Base-by-base conservation (phyloP, 2,329 filamentous ascomycete species). In the Paecilomyces formosus region DNA sequence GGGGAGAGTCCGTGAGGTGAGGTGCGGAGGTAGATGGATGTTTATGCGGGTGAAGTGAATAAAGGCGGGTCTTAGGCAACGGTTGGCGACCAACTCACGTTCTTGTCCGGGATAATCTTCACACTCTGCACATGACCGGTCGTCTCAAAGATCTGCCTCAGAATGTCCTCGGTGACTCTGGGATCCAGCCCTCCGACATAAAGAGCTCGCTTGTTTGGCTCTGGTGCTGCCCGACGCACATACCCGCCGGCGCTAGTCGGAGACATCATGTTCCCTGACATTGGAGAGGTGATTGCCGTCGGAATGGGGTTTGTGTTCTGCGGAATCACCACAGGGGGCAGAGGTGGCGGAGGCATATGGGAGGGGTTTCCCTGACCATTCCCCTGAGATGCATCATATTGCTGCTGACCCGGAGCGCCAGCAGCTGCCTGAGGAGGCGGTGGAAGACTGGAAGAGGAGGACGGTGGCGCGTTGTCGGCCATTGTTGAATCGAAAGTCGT, bases 41-140 rank as follows among this genome's bases (percentile, higher is more conserved):
- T 28, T 28, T 33, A 28, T 55, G 22, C 31, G 49, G 12, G 28
- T 15, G 54, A 53, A 49, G 39, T 49, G 26, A 45, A 56, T 31
- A 28, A 31, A 54, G 49, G 56, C 51, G 55, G 22, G 45, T n/a
- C 21, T 56, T 26, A 30, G 39, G 39, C 24, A 18, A 51, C n/a
- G 28, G 55, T 13, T 28, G n/a, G 8, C n/a, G 5, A 12, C 54
- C 26, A 62, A 86, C 91, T 84, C 80, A 96, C 92, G 78, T 97
- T 99, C 84, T 99, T 99, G 82, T 99, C 94, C 56, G 94, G 94
- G 74, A 99, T 99, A 72, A 99, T 97, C 83, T 99, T 99, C 73
- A 99, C 94, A 72, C 91, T 97, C 78, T 96, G 89, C 64, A 99
- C 94, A 78, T 99, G 94, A 58, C 94, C 94, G 60, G 92, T 97